Conservation (phyloP, 164 flowering plant species). For the Dillenia suffruticosa region DNA sequence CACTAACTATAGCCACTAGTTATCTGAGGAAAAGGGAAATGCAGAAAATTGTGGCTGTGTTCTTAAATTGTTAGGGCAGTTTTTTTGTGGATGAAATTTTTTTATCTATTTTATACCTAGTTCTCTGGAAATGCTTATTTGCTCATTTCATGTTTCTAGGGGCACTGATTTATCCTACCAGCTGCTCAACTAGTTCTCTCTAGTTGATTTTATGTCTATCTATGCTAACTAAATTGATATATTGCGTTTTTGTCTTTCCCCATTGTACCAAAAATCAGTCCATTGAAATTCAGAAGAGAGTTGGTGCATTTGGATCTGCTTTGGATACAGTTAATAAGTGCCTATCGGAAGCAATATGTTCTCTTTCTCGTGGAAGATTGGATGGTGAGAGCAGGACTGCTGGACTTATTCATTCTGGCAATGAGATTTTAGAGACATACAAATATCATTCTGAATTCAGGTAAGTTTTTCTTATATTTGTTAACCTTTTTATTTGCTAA, state of each 20-base stretch:
- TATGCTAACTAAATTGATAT: neutral
- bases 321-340: conserved; percentile 92
- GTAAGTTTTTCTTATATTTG: conserved; percentile 22
- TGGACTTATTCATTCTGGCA: conserved; percentile 81
- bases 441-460: conserved; percentile 76
- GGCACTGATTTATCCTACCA: too few relatives aligned
- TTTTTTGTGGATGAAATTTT: too few relatives aligned
- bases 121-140: too few relatives aligned
- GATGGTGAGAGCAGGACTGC: conserved; percentile 93
- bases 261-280: conserved; percentile 39
- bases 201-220: too few relatives aligned
- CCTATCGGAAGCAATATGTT: conserved; percentile 86
- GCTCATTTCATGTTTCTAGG: too few relatives aligned
- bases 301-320: conserved; percentile 90
- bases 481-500: neutral
- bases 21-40: too few relatives aligned
- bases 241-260: neutral
- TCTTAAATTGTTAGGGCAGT: too few relatives aligned
- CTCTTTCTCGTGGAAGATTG: conserved; percentile 77
- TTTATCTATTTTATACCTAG: too few relatives aligned
- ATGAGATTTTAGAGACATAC: conserved; percentile 73
- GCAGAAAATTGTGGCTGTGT: too few relatives aligned
- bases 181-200: too few relatives aligned
- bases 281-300: conserved; percentile 84
- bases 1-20: too few relatives aligned